A percentile compares a stretch with the other conserved stretches of the same genome.
These are phyloP conservation scores for Microdochium nivale DNA, from an alignment of 2,329 filamentous ascomycete genomes.

Conservation along the genomic window DNA sequence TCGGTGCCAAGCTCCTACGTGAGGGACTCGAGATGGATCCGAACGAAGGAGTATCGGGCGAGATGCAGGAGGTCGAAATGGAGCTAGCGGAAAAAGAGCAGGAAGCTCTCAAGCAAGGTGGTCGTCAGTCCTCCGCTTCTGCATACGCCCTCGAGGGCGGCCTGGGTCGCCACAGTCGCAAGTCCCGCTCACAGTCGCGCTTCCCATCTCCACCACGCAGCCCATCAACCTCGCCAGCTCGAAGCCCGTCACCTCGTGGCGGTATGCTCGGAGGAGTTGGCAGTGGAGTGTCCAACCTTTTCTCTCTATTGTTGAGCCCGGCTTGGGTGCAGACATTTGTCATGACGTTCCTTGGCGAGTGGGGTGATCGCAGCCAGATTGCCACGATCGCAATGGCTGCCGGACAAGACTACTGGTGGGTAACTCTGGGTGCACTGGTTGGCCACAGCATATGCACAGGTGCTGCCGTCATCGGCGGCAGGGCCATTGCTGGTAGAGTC, in stretches of 20 bases:
- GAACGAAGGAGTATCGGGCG: slow-evolving; percentile 85
- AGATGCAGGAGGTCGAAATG: slow-evolving; percentile 95
- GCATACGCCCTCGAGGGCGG: slow-evolving; percentile 78
- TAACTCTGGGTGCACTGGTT: slow-evolving; percentile 77
- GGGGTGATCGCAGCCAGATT: slow-evolving; percentile 96
- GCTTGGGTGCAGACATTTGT: slow-evolving; percentile 98
- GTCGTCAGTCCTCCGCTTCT: slow-evolving; percentile 59
- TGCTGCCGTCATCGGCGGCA: slow-evolving; percentile 82
- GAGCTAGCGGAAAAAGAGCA: slow-evolving; percentile 92
- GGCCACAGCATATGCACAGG: slow-evolving; percentile 89
- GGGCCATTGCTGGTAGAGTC: slow-evolving; percentile 86
- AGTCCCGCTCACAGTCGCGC: slow-evolving; percentile 64
- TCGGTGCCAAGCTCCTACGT: slow-evolving; percentile 73
- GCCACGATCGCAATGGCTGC: slow-evolving; percentile 98
- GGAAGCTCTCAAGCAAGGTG: slow-evolving; percentile 55
- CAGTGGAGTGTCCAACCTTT: slow-evolving; percentile 68
- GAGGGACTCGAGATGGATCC: slow-evolving; percentile 86
- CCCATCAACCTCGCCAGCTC: slow-evolving; percentile 65
- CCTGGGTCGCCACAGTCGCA: slow-evolving; percentile 48
- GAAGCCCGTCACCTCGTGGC: slow-evolving; percentile 43
- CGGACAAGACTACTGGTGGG: slow-evolving; percentile 98
- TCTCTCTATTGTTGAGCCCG: slow-evolving; percentile 80
- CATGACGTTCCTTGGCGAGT: slow-evolving; percentile 98
- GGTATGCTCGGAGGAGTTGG: slow-evolving; percentile 22
- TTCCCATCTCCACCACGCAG: slow-evolving; percentile 75